A percentile compares a stretch with the other conserved stretches of the same genome.
Evolutionary conservation across 345 rosid species (phyloP).

Genomic region (Acer saccharum): DNA sequence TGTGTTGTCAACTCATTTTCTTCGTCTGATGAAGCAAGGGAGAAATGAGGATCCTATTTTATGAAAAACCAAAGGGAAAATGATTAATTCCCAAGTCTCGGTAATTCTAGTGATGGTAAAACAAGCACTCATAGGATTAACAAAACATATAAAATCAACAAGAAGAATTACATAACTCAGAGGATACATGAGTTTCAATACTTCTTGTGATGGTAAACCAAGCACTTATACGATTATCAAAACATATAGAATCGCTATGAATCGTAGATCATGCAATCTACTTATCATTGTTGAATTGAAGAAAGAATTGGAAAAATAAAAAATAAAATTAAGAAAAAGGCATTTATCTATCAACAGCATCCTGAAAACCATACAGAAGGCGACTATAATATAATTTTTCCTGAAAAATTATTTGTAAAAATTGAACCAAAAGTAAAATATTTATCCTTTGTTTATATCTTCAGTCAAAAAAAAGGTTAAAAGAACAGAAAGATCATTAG

Average conservation of each 20-base stretch:
- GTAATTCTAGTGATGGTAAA: neutral
- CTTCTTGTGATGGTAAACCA: neutral
- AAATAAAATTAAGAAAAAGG: no score
- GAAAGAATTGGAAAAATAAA: neutral
- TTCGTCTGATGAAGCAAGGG: slow-evolving; percentile 36
- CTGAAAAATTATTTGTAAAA: neutral
- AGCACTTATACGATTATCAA: neutral
- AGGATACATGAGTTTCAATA: neutral
- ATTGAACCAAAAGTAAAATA: neutral
- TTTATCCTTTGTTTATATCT: neutral
- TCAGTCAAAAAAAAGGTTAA: neutral
- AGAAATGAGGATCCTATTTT: slow-evolving; percentile 32
- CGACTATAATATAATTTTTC: neutral
- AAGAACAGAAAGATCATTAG: neutral
- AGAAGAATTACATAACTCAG: neutral
- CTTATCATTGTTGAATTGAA: neutral
- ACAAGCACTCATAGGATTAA: neutral
- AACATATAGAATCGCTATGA: neutral
- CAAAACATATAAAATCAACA: neutral
- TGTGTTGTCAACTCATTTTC: slow-evolving; percentile 45
- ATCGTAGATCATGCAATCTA: neutral
- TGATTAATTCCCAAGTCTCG: neutral
- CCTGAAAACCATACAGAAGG: neutral
- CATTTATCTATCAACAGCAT: no score
- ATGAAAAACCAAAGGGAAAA: neutral